A percentile compares a stretch with the other conserved stretches of the same genome.
These are phyloP conservation scores for Fusarium haematococcum DNA, from an alignment of 2,329 filamentous ascomycete species.

Conservation along the genomic window DNA sequence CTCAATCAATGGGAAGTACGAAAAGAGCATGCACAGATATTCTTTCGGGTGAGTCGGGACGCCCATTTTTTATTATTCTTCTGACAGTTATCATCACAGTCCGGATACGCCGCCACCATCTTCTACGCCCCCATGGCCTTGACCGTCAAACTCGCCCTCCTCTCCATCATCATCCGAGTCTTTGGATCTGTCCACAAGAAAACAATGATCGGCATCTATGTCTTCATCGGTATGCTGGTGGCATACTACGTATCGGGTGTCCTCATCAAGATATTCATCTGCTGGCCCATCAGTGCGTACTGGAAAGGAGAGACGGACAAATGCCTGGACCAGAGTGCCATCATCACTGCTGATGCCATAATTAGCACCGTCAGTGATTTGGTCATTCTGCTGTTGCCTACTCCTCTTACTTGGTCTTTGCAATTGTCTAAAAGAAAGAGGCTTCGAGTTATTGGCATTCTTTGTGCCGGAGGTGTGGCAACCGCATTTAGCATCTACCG, in stretches of 20 bases:
- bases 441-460: slow-evolving; percentile 30
- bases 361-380: slow-evolving; percentile 35
- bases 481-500: slow-evolving; percentile 34
- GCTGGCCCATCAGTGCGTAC: slow-evolving; percentile 55
- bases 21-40: slow-evolving; percentile 45
- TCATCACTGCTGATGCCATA: slow-evolving; percentile 34
- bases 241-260: slow-evolving; percentile 54
- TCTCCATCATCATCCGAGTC: slow-evolving; percentile 57
- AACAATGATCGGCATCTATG: slow-evolving; percentile 52
- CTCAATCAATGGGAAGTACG: slow-evolving; percentile 38
- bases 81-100: slow-evolving; percentile 39
- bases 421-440: slow-evolving; percentile 26
- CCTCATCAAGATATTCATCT: slow-evolving; percentile 58
- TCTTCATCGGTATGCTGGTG: slow-evolving; percentile 52
- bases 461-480: slow-evolving; percentile 34
- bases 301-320: slow-evolving; percentile 49
- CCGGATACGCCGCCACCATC: slow-evolving; percentile 56
- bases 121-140: slow-evolving; percentile 59
- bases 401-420: slow-evolving; percentile 30
- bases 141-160: slow-evolving; percentile 56
- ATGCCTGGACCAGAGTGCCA: slow-evolving; percentile 50
- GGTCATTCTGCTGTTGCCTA: slow-evolving; percentile 29
- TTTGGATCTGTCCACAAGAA: slow-evolving; percentile 55
- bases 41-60: slow-evolving; percentile 47
- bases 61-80: accelerated